Evolutionary conservation across 2,329 filamentous ascomycete species (phyloP), one percentile per base, ranked within the genome.

Genomic region (Colletotrichum sp.): DNA sequence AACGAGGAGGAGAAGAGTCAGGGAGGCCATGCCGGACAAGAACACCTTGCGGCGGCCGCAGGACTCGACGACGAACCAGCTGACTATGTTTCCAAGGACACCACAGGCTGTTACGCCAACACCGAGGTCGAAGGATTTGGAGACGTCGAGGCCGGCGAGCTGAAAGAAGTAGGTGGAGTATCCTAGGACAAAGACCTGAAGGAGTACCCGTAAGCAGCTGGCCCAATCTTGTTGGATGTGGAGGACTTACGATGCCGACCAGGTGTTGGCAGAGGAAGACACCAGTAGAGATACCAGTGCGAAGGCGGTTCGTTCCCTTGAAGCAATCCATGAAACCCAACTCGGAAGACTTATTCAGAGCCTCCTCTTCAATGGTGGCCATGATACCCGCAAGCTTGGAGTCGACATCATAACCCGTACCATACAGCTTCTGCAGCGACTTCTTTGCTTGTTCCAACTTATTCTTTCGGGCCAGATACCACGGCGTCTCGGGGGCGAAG

Each of bases 241-340:
- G 10, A 36, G 3, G 7, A 36, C 60, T 64, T 64, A 92, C 90
- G 76, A 92, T 91, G n/a, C 92, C 91, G 64, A 89, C 90, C 3
- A 94, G 84, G 24, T 92, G 92, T 79, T 94, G 92, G 6, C 92
- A 92, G 2, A 90, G 88, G 85, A 92, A 94, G 5, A 92, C 91
- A 82, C 92, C 92, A 74, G 87, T 86, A 2, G 89, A 87, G 26
- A 91, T 90, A 79, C 91, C 89, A 0, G 90, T 91, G n/a, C 90
- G 87, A 13, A 88, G 85, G 16, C 86, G 80, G 76, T 90, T 89
- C 30, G 85, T 84, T 1, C 87, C 87, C 59, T 82, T 86, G 79
- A 91, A 88, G 67, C 89, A 90, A 75, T 91, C 89, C 32, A 83
- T 30, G 78, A 91, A 91, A 87, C 2, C 87, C 87, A 6, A 85